Percentiles rank a stretch among this genome's conserved stretches.
These are phyloP conservation scores for Lentinula sp. DNA, from an alignment of 768 basidiomycete genomes.

Conservation along the genomic window DNA sequence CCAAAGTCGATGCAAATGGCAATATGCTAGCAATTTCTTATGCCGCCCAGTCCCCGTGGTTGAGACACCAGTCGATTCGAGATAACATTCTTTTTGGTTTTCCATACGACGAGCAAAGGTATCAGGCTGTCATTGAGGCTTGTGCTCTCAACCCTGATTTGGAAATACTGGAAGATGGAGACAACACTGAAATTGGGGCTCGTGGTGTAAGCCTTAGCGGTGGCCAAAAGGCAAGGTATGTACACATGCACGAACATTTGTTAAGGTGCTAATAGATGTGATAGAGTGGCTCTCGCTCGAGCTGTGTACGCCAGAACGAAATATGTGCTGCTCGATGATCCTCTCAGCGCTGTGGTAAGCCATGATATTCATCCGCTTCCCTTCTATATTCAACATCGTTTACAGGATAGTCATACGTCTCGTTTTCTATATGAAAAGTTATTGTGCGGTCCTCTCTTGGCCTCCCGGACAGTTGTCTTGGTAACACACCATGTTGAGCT, in stretches of 20 bases:
- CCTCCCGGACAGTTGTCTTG: conserved; percentile 63
- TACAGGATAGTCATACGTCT: conserved; percentile 63
- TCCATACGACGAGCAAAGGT: conserved; percentile 66
- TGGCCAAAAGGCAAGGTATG: conserved; percentile 74
- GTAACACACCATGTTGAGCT: conserved; percentile 86
- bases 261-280: no score
- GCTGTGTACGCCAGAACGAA: conserved; percentile 71
- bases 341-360: conserved; percentile 74
- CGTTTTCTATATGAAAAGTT: conserved; percentile 58
- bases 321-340: conserved; percentile 75
- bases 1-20: conserved; percentile 53
- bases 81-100: conserved; percentile 81
- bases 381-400: neutral
- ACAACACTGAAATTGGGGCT: conserved; percentile 48
- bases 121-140: conserved; percentile 70
- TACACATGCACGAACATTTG: neutral
- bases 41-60: conserved; percentile 67
- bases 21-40: conserved; percentile 63
- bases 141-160: conserved; percentile 83
- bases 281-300: conserved; percentile 75
- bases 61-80: conserved; percentile 66
- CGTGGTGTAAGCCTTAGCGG: conserved; percentile 75
- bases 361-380: neutral
- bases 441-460: conserved; percentile 59
- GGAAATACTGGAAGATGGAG: conserved; percentile 81